Percentiles rank a stretch among this genome's conserved stretches.
Evolutionary conservation across 768 basidiomycete genomes (phyloP).

Genomic region (Candolleomyces efflorescens): DNA sequence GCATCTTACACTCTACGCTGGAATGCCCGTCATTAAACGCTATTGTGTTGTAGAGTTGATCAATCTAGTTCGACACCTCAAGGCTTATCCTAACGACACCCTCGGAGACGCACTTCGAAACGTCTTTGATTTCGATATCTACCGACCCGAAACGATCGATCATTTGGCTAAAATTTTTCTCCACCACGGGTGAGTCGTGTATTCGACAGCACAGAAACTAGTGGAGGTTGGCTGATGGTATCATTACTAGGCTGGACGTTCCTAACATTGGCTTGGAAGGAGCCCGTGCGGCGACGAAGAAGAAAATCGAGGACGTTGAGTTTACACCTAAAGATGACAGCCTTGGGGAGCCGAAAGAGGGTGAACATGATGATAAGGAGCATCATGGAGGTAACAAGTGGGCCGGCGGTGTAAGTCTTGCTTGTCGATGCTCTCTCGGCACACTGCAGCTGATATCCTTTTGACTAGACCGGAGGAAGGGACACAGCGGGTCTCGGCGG

Average conservation of each 20-base stretch:
- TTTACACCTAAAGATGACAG: constrained; percentile 54
- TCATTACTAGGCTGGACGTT: constrained; percentile 39
- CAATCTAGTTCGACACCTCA: constrained; percentile 61
- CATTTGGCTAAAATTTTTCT: constrained; percentile 54
- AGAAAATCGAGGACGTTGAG: constrained; percentile 50
- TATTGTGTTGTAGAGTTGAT: constrained; percentile 47
- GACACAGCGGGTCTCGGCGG: constrained; percentile 67
- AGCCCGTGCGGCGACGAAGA: constrained; percentile 48
- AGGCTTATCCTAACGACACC: constrained; percentile 52
- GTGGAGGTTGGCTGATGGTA: background rate
- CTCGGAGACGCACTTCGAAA: constrained; percentile 59
- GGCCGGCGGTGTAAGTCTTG: constrained; percentile 53
- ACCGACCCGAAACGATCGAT: constrained; percentile 61
- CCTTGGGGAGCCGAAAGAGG: constrained; percentile 54
- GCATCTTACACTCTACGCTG: background rate
- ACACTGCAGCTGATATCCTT: background rate
- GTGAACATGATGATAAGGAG: constrained; percentile 57
- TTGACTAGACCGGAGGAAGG: constrained; percentile 52
- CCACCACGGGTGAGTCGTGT: constrained; percentile 48
- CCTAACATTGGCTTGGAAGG: constrained; percentile 53
- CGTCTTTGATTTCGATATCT: constrained; percentile 68
- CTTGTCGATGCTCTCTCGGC: background rate
- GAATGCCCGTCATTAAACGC: background rate
- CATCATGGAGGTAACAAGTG: constrained; percentile 63
- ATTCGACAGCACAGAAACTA: background rate